These are phyloP conservation scores for Sicyos edulis DNA, from an alignment of 306 rosid genomes.

Conservation along the genomic window DNA sequence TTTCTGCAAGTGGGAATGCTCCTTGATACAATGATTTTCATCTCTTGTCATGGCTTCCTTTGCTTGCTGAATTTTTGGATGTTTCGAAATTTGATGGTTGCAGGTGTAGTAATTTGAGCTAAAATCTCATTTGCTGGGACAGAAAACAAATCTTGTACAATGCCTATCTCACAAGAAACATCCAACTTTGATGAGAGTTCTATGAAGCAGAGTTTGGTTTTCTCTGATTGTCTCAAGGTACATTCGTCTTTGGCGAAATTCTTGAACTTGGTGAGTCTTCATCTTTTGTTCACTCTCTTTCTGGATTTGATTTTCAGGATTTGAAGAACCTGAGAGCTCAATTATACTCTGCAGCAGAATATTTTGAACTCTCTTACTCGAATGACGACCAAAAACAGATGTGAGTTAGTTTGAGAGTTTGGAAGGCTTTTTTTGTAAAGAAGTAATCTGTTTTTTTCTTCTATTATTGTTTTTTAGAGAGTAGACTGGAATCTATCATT, in stretches of 20 bases:
- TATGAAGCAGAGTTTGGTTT: conserved; percentile 89
- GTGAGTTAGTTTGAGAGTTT: conserved; percentile 41
- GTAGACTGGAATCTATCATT: background rate
- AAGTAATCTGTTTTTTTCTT: conserved; percentile 9
- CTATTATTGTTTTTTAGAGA: conserved; percentile 1
- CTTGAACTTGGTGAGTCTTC: background rate
- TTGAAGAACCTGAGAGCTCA: conserved; percentile 86
- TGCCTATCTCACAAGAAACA: conserved; percentile 45
- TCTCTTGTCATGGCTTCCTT: conserved; percentile 6
- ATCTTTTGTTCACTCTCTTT: conserved; percentile 11
- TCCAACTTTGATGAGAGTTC: conserved; percentile 89
- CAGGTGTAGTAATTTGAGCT: conserved; percentile 15
- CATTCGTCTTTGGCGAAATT: background rate
- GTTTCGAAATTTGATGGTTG: background rate
- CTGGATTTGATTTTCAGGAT: conserved; percentile 51
- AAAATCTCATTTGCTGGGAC: conserved; percentile 47
- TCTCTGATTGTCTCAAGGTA: conserved; percentile 90
- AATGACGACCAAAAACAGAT: conserved; percentile 89
- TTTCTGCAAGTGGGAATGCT: background rate
- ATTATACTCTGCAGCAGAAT: conserved; percentile 94
- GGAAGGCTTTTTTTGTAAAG: background rate
- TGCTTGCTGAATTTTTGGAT: background rate
- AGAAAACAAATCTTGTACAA: conserved; percentile 46
- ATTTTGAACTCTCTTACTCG: conserved; percentile 85
- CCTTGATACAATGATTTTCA: conserved; percentile 12